Evolutionary conservation across 495 filamentous ascomycete species (phyloP).

Genomic region (Geopyxis carbonaria): DNA sequence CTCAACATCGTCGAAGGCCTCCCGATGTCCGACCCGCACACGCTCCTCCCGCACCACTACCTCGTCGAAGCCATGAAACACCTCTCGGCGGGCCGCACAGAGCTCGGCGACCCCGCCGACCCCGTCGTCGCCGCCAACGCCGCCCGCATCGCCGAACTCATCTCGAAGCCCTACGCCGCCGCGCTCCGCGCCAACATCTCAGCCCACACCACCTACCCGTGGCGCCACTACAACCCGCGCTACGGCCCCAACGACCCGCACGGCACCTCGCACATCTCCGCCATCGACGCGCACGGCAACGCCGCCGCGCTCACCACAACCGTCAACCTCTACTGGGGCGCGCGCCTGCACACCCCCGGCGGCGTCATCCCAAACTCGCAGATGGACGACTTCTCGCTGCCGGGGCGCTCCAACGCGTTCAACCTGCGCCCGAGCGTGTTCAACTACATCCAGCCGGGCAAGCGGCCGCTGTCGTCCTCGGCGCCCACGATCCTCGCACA

Average conservation of each 20-base stretch:
- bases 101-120: slow-evolving; percentile 23
- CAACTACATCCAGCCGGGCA: slow-evolving; percentile 22
- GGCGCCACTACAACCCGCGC: slow-evolving; percentile 22
- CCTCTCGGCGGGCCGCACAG: slow-evolving; percentile 24
- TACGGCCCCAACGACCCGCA: slow-evolving; percentile 21
- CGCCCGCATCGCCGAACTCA: slow-evolving; percentile 16
- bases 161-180: slow-evolving; percentile 14
- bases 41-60: slow-evolving; percentile 15
- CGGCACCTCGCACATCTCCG: slow-evolving; percentile 23
- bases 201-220: slow-evolving; percentile 15
- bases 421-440: slow-evolving; percentile 16
- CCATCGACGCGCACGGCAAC: slow-evolving; percentile 18
- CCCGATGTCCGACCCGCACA: slow-evolving; percentile 14
- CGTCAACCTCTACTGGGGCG: slow-evolving; percentile 24
- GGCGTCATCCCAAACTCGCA: slow-evolving; percentile 21
- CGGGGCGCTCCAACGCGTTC: slow-evolving; percentile 18
- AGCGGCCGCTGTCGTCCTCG: slow-evolving; percentile 20
- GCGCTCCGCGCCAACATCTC: slow-evolving; percentile 21
- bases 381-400: slow-evolving; percentile 25
- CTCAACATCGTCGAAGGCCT: slow-evolving; percentile 23
- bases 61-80: slow-evolving; percentile 25
- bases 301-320: slow-evolving; percentile 22
- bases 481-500: slow-evolving; percentile 19
- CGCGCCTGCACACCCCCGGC: slow-evolving; percentile 21
- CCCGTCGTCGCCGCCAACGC: slow-evolving; percentile 13